Conservation (phyloP, 2,329 filamentous ascomycete genomes). For the Apiospora phragmitis region DNA sequence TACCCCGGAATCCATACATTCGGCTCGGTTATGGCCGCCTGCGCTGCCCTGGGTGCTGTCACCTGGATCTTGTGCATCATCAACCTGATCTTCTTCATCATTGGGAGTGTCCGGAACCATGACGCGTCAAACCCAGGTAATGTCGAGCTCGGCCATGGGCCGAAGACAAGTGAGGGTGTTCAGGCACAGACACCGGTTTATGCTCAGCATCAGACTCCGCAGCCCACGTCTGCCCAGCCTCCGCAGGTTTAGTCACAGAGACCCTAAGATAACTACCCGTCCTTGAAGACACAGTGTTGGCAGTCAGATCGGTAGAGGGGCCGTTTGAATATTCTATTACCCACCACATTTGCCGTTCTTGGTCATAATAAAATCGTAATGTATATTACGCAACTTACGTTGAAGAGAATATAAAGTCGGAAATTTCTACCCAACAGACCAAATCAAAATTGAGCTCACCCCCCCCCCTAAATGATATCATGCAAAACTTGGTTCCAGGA, state of each 20-base stretch:
- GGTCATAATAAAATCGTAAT: background rate
- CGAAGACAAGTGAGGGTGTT: background rate
- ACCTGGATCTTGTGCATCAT: constrained; percentile 42
- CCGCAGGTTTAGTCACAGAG: background rate
- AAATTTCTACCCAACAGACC: no score
- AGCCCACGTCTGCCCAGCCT: background rate
- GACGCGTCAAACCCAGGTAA: constrained; percentile 18
- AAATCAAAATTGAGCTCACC: no score
- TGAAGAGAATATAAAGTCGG: no score
- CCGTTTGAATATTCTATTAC: no score
- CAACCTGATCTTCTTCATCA: constrained; percentile 40
- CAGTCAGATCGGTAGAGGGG: background rate
- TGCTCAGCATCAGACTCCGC: background rate
- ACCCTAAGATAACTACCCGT: background rate
- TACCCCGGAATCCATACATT: constrained; percentile 24
- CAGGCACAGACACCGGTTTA: background rate
- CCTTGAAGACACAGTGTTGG: background rate
- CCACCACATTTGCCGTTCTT: background rate
- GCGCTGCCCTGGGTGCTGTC: constrained; percentile 42
- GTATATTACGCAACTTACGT: background rate
- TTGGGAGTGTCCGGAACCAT: constrained; percentile 30
- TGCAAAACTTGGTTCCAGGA: no score
- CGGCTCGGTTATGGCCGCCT: constrained; percentile 38
- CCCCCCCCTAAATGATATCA: no score
- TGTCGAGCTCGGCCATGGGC: constrained; percentile 30